Base-by-base conservation (phyloP, 169 alveolate species). In the Plasmodium falciparum region DNA sequence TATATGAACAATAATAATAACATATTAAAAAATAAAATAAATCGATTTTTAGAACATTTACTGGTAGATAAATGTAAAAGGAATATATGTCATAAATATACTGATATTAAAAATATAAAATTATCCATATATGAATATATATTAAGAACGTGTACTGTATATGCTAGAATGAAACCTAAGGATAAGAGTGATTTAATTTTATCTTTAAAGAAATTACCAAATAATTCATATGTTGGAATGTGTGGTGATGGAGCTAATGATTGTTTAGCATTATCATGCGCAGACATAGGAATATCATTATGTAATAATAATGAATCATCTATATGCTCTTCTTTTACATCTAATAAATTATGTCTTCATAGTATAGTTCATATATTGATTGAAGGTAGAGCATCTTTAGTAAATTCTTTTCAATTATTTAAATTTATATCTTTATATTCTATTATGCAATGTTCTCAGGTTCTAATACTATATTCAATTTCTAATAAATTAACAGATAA, bases 241-340 rank as follows among this genome's bases (percentile, higher is more conserved):
- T 96, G 97, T 26, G 98, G 98, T 6, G 98, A 97, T 74, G 98
- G 98, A 5, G 96, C 97, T n/a, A 97, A 97, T 78, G 98, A 97
- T 95, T 97, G 98, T 88, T 93, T 96, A 7, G 98, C 98, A 9
- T 90, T 97, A 61, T 91, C 95, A 12, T 96, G 95, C 3, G 95
- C 98, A 5, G 98, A 96, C 66, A 96, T 97, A 1, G 98, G 98
- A 2, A 93, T 97, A 26, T 95, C 98, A 13, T 88, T 97, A 39
- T 39, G 47, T 1, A 80, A 74, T 45, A 65, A 88, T 17, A 76
- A 73, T 29, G 88, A 95, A 15, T 95, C 98, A 1, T 96, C 98
- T 5, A 90, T 96, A 88, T 97, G 96, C 6, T 96, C 98, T 13
- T 97, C 98, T 9, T 96, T 96, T 88, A 94, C 97, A 15, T 95